Conservation (phyloP, 176 grass and related monocot species). For the Dendrocalamus sinicus region DNA sequence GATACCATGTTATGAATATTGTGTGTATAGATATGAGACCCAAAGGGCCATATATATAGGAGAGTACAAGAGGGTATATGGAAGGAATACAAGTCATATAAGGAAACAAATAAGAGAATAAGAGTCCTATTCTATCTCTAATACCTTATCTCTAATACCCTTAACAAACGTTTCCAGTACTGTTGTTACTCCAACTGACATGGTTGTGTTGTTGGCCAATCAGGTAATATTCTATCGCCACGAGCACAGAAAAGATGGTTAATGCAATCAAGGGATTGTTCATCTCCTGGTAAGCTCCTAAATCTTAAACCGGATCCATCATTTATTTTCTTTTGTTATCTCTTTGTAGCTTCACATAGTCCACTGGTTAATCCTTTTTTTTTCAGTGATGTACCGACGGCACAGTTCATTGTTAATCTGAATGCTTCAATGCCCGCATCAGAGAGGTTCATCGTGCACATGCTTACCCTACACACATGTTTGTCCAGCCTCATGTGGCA, state of each 20-base stretch:
- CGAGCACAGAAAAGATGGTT: constrained; percentile 59
- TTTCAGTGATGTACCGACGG: constrained; percentile 79
- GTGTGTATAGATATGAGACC: too few species aligned
- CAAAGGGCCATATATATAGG: too few species aligned
- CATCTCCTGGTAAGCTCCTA: constrained; percentile 72
- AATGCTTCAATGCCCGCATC: constrained; percentile 74
- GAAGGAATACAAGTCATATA: too few species aligned
- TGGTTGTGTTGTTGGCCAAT: background rate
- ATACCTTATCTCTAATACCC: too few species aligned
- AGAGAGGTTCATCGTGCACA: constrained; percentile 85
- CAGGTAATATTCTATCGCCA: background rate
- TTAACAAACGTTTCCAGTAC: background rate
- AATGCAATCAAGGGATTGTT: constrained; percentile 93
- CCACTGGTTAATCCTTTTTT: background rate
- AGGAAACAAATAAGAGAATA: too few species aligned
- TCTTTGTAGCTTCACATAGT: background rate
- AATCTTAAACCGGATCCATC: background rate
- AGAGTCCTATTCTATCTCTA: too few species aligned
- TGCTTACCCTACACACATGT: constrained; percentile 81
- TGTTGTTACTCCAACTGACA: background rate
- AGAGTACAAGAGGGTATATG: too few species aligned
- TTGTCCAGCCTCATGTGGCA: constrained; percentile 82
- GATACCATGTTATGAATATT: too few species aligned
- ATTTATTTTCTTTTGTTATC: background rate
- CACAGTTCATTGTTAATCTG: constrained; percentile 85